Evolutionary conservation across 371 early-diverging fungal species (phyloP), one percentile per base, ranked within the genome.

Genomic region (Rhizopus stolonifer): DNA sequence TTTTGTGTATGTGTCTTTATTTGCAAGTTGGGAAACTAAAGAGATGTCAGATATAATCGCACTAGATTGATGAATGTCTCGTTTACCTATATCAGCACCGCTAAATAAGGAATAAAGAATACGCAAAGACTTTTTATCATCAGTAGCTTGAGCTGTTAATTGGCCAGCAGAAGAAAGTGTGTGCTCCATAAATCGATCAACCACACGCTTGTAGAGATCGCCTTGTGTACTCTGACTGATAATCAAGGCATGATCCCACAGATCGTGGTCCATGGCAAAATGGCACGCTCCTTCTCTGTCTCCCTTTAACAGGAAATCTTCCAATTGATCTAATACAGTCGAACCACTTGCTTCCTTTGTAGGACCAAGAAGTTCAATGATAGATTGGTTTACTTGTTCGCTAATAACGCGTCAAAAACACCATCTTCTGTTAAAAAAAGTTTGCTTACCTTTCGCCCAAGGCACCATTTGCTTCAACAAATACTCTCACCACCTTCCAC

Each of bases 171-270:
- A 45, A 4, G 60, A 55, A 31, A 92, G 65, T 53, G 83, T 84
- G 19, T 69, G 65, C 17, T 76, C 69, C 4, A 87, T 76, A 64
- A 92, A 93, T 14, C 79, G 70, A 23, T 70, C 65, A n/a, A 91
- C 85, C 2, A 86, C 86, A 4, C 81, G 82, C 54, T 84, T 81
- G 82, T 93, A 96, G 0, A 83, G 66, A 18, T 88, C 89, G 9
- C 87, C 84, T 11, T 48, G 24, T 26, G 17, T 25, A 52, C 89
- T 86, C 48, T 90, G 91, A 31, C 91, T 82, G 62, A 96, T 87
- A 4, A 93, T 80, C 23, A 95, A 77, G 9, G 94, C 94, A 68
- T 96, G 94, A 0, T 87, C 77, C 95, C 95, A 96, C 49, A 92
- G 58, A 38, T 81, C 81, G 26, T 82, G 65, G 29, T 75, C 70